Percentiles rank a stretch among this genome's conserved stretches.
These are phyloP conservation scores for Hypoxylon sp. DNA, from an alignment of 2,329 filamentous ascomycete genomes.

Conservation along the genomic window DNA sequence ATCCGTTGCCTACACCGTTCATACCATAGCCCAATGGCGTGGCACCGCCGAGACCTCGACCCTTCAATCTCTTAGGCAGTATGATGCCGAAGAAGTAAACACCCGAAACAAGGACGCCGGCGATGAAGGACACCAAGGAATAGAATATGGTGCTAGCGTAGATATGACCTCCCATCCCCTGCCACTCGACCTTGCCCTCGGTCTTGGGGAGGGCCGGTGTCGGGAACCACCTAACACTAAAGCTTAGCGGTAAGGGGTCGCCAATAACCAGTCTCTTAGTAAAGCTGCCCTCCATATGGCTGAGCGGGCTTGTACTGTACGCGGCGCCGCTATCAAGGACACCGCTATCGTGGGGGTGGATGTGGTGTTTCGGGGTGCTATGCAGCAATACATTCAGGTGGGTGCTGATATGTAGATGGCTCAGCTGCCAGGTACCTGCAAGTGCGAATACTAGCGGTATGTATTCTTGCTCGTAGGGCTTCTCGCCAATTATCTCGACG, in stretches of 20 bases:
- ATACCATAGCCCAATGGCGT: slow-evolving; percentile 71
- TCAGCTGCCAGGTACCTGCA: slow-evolving; percentile 88
- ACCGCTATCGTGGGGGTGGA: slow-evolving; percentile 76
- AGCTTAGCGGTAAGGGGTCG: slow-evolving; percentile 82
- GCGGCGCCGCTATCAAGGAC: slow-evolving; percentile 90
- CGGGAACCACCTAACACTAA: slow-evolving; percentile 90
- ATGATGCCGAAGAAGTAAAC: slow-evolving; percentile 74
- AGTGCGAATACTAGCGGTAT: slow-evolving; percentile 91
- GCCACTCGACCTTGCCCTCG: slow-evolving; percentile 76
- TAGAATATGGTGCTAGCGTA: slow-evolving; percentile 76
- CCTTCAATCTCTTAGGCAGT: slow-evolving; percentile 67
- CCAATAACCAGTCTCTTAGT: slow-evolving; percentile 84
- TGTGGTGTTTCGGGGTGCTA: slow-evolving; percentile 73
- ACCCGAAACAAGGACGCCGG: slow-evolving; percentile 67
- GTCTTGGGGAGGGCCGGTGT: slow-evolving; percentile 77
- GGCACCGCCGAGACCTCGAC: slow-evolving; percentile 67
- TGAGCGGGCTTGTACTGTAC: slow-evolving; percentile 83
- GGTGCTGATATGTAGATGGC: slow-evolving; percentile 91
- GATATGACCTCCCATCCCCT: slow-evolving; percentile 74
- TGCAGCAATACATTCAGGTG: slow-evolving; percentile 92
- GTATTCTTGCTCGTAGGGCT: slow-evolving; percentile 70
- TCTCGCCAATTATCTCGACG: slow-evolving; percentile 68
- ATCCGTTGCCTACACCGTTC: slow-evolving; percentile 69
- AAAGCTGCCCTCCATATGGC: slow-evolving; percentile 68
- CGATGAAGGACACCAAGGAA: slow-evolving; percentile 70